Evolutionary conservation across 257 asterid genomes (phyloP).

Genomic region (Oldenlandia corymbosa): DNA sequence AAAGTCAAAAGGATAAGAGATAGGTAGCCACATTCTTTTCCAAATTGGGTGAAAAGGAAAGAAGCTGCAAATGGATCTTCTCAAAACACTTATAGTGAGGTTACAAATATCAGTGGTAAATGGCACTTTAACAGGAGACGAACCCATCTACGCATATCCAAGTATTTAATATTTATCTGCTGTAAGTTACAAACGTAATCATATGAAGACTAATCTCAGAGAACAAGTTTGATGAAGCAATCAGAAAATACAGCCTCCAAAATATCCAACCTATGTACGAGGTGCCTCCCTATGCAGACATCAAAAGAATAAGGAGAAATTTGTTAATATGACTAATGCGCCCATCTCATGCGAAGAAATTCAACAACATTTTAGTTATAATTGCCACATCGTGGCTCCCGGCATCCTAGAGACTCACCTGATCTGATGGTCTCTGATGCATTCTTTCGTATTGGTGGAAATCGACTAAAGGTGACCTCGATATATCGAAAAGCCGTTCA

Average conservation of each 20-base stretch:
- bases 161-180: not conserved
- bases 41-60: not conserved
- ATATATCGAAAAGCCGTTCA: constrained; percentile 41
- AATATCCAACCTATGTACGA: not conserved
- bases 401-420: constrained; percentile 34
- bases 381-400: not conserved
- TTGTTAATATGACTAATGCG: not conserved
- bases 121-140: not conserved
- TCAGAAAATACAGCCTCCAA: not conserved
- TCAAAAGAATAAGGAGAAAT: not conserved
- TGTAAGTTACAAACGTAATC: not conserved
- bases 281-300: not conserved
- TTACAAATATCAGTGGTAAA: not conserved
- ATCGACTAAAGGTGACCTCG: constrained; percentile 48
- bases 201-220: not conserved
- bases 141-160: not conserved
- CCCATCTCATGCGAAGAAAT: not conserved
- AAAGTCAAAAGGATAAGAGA: not conserved
- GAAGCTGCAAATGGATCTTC: not conserved
- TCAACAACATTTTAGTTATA: not conserved
- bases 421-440: constrained; percentile 50
- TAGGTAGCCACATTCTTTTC: no score
- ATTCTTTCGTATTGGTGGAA: constrained; percentile 67
- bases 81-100: not conserved
- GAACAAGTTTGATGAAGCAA: not conserved